phyloP scores from a whole-genome alignment of 2,329 filamentous ascomycete species.

The Epichloe baconii region DNA sequence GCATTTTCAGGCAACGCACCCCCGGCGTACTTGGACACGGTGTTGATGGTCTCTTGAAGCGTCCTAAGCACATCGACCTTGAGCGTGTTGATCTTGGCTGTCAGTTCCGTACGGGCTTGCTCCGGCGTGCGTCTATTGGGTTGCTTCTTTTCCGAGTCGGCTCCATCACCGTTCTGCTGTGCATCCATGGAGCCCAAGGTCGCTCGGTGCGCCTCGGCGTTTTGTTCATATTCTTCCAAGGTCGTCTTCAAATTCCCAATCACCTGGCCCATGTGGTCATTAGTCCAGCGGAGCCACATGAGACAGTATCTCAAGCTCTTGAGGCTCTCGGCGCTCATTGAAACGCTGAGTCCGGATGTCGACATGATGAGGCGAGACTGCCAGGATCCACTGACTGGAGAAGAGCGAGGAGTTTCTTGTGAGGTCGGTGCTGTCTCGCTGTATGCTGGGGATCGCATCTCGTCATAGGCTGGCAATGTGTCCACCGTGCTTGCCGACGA shows the following conservation, averaged over 20 bases:
- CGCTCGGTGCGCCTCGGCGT: background rate
- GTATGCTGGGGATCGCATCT: conserved; percentile 62
- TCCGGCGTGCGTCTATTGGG: conserved; percentile 12
- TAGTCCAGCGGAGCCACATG: conserved; percentile 66
- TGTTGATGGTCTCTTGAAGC: conserved; percentile 68
- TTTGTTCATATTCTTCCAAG: conserved; percentile 65
- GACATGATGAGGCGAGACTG: conserved; percentile 77
- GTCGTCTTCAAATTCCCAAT: conserved; percentile 62
- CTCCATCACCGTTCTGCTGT: conserved; percentile 1
- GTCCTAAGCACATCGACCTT: conserved; percentile 63
- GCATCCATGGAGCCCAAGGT: conserved; percentile 6
- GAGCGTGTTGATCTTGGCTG: conserved; percentile 52
- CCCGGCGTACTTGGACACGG: conserved; percentile 83
- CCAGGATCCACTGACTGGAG: conserved; percentile 39
- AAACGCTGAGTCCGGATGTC: conserved; percentile 79
- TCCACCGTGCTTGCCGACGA: conserved; percentile 59
- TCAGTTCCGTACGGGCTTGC: conserved; percentile 29
- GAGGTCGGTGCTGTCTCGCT: conserved; percentile 39
- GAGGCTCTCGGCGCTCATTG: conserved; percentile 81
- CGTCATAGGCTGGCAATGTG: conserved; percentile 72
- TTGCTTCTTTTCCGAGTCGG: background rate
- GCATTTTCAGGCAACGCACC: conserved; percentile 85
- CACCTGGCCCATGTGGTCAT: conserved; percentile 64
- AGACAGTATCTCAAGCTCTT: conserved; percentile 77
- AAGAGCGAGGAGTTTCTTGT: conserved; percentile 15